phyloP scores from a whole-genome alignment of 805 yeast species.

The Pichia cabralensis region DNA sequence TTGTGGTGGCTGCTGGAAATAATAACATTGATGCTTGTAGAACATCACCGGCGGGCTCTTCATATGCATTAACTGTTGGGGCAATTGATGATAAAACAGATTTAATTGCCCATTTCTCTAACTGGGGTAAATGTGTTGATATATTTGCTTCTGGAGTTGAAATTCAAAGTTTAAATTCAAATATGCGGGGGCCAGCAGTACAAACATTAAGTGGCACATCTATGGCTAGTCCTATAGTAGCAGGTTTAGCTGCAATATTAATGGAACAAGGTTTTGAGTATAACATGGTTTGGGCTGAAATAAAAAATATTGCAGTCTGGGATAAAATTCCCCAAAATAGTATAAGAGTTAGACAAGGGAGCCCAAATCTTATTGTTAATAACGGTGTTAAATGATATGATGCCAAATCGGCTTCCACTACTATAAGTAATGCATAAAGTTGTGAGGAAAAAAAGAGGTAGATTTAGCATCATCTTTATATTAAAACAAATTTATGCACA shows the following conservation, averaged over 20 bases:
- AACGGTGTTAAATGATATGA: conserved; percentile 15
- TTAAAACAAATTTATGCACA: too few species aligned
- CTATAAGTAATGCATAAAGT: too few species aligned
- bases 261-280: conserved; percentile 41
- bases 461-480: too few species aligned
- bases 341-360: conserved; percentile 36
- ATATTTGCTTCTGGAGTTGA: conserved; percentile 74
- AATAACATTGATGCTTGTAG: conserved; percentile 66
- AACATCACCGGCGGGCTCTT: conserved; percentile 80
- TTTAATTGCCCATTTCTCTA: conserved; percentile 66
- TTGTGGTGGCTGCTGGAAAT: conserved; percentile 86
- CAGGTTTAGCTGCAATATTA: conserved; percentile 52
- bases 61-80: conserved; percentile 69
- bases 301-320: conserved; percentile 38
- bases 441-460: too few species aligned
- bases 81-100: conserved; percentile 75
- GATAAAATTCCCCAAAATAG: conserved; percentile 39
- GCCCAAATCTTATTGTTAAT: conserved; percentile 49
- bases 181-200: conserved; percentile 5
- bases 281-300: conserved; percentile 29
- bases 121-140: conserved; percentile 90
- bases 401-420: too few species aligned
- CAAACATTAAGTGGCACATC: conserved; percentile 58
- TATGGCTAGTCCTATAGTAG: conserved; percentile 70
- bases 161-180: conserved; percentile 43